A percentile compares a stretch with the other conserved stretches of the same genome.
These are phyloP conservation scores for Trichoderma sp. DNA, from an alignment of 2,329 filamentous ascomycete species.

Conservation along the genomic window DNA sequence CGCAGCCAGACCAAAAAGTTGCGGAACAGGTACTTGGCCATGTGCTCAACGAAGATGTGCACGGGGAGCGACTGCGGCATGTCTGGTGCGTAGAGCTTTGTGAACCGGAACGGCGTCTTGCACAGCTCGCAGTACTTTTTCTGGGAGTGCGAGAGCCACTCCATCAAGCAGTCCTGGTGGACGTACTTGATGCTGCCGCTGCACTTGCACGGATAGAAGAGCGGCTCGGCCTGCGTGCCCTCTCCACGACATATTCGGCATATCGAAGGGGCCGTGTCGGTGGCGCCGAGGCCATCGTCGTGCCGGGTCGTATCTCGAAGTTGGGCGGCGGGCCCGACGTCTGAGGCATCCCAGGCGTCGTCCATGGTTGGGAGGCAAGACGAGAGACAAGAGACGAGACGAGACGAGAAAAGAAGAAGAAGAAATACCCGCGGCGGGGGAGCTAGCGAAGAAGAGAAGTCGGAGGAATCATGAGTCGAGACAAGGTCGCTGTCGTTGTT, in stretches of 20 bases:
- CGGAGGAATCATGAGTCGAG: slow-evolving; percentile 23
- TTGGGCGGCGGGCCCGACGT: slow-evolving; percentile 20
- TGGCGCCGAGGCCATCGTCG: not conserved
- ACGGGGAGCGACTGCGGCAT: slow-evolving; percentile 86
- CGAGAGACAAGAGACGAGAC: not conserved
- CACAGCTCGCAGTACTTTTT: slow-evolving; percentile 99
- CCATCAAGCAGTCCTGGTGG: slow-evolving; percentile 96
- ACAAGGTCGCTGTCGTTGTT: not conserved
- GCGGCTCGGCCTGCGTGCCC: slow-evolving; percentile 73
- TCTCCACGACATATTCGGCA: slow-evolving; percentile 97
- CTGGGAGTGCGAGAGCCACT: slow-evolving; percentile 97
- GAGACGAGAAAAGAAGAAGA: not conserved
- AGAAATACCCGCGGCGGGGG: slow-evolving; percentile 13
- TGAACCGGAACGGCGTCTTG: slow-evolving; percentile 97
- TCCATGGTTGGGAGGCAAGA: slow-evolving; percentile 6
- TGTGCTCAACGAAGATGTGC: slow-evolving; percentile 75
- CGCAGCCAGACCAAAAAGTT: slow-evolving; percentile 77
- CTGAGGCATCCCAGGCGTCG: not conserved
- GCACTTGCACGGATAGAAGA: slow-evolving; percentile 98
- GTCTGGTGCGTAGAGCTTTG: slow-evolving; percentile 90
- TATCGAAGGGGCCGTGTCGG: slow-evolving; percentile 61
- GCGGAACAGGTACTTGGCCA: slow-evolving; percentile 67
- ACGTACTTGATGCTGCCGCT: slow-evolving; percentile 98
- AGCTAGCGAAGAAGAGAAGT: slow-evolving; percentile 8
- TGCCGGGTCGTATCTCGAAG: slow-evolving; percentile 13